These are phyloP conservation scores for Serendipita sp. DNA, from an alignment of 768 basidiomycete species.

Conservation along the genomic window DNA sequence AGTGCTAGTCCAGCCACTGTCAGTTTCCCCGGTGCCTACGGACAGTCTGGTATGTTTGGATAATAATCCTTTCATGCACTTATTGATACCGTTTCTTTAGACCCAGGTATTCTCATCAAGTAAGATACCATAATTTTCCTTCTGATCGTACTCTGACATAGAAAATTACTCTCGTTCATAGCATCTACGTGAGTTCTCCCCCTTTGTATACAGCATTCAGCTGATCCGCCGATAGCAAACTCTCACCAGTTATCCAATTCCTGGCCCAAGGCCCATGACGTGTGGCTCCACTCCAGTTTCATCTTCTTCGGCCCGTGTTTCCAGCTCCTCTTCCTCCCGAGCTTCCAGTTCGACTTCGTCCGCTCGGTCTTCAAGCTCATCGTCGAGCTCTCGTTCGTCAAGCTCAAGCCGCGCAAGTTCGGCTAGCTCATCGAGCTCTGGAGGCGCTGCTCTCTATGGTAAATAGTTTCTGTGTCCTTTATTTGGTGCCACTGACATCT, in stretches of 20 bases:
- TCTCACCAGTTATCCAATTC: not conserved
- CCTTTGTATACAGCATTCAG: not conserved
- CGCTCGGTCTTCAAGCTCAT: slow-evolving; percentile 7
- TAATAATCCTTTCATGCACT: not conserved
- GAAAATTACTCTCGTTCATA: not conserved
- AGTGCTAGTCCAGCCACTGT: slow-evolving; percentile 8
- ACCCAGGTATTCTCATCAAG: slow-evolving; percentile 23
- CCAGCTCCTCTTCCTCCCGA: not conserved
- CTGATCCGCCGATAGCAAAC: not conserved
- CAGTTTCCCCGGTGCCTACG: slow-evolving; percentile 14
- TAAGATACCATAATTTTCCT: not conserved
- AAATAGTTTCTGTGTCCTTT: not conserved
- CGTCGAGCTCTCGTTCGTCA: not conserved
- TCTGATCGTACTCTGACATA: not conserved
- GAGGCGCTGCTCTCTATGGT: not conserved
- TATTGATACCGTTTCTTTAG: not conserved
- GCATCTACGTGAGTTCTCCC: not conserved
- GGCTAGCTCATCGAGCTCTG: too few relatives aligned
- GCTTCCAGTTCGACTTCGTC: not conserved
- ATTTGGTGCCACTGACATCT: too few relatives aligned
- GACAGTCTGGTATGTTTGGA: not conserved
- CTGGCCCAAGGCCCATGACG: slow-evolving; percentile 18
- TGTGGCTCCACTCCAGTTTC: slow-evolving; percentile 11
- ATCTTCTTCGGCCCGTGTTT: not conserved
- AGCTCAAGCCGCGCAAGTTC: too few relatives aligned